These are phyloP conservation scores for Emiliania huxleyi DNA, from an alignment of 78 protist genomes.

Conservation along the genomic window DNA sequence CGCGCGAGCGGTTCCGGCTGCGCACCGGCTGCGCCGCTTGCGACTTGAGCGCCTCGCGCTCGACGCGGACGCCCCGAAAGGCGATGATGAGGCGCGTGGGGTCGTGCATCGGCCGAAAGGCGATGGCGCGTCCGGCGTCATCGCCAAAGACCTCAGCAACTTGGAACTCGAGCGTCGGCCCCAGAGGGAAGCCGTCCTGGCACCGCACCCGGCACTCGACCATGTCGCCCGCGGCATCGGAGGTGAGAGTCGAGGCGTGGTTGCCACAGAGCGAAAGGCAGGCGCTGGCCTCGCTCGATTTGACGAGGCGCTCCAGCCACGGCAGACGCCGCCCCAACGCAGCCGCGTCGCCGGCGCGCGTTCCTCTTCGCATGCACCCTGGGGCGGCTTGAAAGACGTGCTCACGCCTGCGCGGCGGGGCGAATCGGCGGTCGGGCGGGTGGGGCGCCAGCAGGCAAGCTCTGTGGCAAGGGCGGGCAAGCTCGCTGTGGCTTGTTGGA, in stretches of 20 bases:
- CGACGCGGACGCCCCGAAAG: neutral
- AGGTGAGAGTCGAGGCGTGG: neutral
- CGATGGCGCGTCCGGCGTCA: neutral
- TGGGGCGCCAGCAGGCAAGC: no score
- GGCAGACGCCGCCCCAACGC: no score
- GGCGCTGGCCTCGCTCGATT: neutral
- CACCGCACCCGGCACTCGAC: neutral
- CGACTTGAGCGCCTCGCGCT: neutral
- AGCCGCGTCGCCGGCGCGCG: no score
- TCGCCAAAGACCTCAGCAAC: neutral
- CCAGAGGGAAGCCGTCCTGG: neutral
- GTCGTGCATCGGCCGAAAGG: neutral
- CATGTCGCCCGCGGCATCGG: neutral
- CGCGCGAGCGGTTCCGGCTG: neutral
- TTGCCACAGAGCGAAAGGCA: neutral
- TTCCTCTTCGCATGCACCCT: no score
- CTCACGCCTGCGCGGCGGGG: no score
- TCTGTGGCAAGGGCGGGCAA: no score
- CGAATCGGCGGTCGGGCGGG: no score
- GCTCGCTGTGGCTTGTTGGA: no score
- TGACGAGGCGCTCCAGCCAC: neutral
- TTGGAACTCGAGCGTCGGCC: neutral
- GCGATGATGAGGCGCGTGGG: neutral
- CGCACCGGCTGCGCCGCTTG: neutral
- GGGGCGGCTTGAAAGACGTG: no score